Evolutionary conservation across 805 yeast genomes (phyloP).

Genomic region (Ogataea neopini): DNA sequence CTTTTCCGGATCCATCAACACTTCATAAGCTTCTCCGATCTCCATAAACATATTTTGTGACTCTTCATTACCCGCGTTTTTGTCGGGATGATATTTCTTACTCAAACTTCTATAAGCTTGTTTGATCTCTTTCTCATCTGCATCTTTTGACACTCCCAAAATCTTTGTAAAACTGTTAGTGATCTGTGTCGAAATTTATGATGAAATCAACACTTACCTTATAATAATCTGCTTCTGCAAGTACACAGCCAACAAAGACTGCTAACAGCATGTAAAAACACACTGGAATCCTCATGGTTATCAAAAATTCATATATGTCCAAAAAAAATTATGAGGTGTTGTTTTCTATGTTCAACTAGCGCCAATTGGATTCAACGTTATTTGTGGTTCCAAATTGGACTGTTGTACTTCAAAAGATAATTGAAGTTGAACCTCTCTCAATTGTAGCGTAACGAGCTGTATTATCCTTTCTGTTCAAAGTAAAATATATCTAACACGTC

Average conservation of each 20-base stretch:
- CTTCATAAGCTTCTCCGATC: conserved; percentile 91
- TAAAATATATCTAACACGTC: conserved; percentile 18
- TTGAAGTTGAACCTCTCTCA: neutral
- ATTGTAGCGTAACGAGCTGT: neutral
- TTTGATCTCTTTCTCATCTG: conserved; percentile 79
- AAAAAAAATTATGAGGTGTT: neutral
- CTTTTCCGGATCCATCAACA: conserved; percentile 70
- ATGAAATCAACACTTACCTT: conserved; percentile 16
- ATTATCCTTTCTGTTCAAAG: no score
- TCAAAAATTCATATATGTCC: neutral
- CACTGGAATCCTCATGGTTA: conserved; percentile 5
- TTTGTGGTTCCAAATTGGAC: neutral
- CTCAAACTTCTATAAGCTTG: conserved; percentile 80
- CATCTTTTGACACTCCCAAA: conserved; percentile 67
- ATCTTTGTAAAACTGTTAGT: conserved; percentile 36
- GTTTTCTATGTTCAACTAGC: neutral
- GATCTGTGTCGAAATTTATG: neutral
- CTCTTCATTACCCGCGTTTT: conserved; percentile 77
- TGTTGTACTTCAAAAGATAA: neutral
- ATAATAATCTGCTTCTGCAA: conserved; percentile 45
- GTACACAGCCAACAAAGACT: conserved; percentile 17
- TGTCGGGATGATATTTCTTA: conserved; percentile 92
- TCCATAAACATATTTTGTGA: conserved; percentile 88
- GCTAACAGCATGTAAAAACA: conserved; percentile 3
- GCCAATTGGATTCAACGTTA: neutral